Evolutionary conservation across 169 alveolate species (phyloP).

Genomic region (Ichthyophthirius multifiliis): DNA sequence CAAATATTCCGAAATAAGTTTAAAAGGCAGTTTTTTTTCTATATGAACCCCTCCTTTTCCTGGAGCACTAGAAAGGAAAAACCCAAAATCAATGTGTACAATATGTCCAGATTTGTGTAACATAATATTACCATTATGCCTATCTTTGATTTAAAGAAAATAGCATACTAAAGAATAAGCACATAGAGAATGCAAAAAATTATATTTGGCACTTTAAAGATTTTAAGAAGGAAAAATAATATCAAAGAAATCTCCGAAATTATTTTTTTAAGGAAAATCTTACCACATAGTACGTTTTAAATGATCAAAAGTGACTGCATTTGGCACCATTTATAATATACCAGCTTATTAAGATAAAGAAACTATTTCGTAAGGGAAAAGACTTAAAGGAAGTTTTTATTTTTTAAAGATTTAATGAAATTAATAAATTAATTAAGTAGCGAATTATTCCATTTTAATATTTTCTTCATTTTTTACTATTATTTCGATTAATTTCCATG

Average conservation of each 20-base stretch:
- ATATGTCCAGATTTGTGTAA: slow-evolving; percentile 81
- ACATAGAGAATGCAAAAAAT: slow-evolving; percentile 66
- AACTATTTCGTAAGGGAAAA: slow-evolving; percentile 61
- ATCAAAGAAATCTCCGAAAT: slow-evolving; percentile 1
- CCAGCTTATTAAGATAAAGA: slow-evolving; percentile 68
- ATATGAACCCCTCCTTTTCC: slow-evolving; percentile 73
- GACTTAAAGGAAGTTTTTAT: slow-evolving; percentile 19
- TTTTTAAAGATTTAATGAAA: slow-evolving; percentile 19
- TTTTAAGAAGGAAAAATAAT: slow-evolving; percentile 18
- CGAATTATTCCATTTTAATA: slow-evolving; percentile 35
- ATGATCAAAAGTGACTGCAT: slow-evolving; percentile 68
- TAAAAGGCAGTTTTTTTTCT: slow-evolving; percentile 75
- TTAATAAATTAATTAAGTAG: slow-evolving; percentile 19
- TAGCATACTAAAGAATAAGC: slow-evolving; percentile 85
- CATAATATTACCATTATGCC: slow-evolving; percentile 89
- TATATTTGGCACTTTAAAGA: slow-evolving; percentile 49
- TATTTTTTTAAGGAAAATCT: neutral
- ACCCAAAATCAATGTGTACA: slow-evolving; percentile 88
- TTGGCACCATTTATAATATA: slow-evolving; percentile 57
- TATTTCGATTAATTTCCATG: slow-evolving; percentile 14
- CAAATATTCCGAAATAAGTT: slow-evolving; percentile 60
- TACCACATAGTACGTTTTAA: slow-evolving; percentile 34
- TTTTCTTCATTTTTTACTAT: slow-evolving; percentile 33
- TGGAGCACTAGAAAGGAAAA: slow-evolving; percentile 82
- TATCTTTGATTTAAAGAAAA: slow-evolving; percentile 82